Percentiles rank a stretch among this genome's conserved stretches.
Evolutionary conservation across 2,329 filamentous ascomycete genomes (phyloP).

Genomic region (Pseudogymnoascus sp.): DNA sequence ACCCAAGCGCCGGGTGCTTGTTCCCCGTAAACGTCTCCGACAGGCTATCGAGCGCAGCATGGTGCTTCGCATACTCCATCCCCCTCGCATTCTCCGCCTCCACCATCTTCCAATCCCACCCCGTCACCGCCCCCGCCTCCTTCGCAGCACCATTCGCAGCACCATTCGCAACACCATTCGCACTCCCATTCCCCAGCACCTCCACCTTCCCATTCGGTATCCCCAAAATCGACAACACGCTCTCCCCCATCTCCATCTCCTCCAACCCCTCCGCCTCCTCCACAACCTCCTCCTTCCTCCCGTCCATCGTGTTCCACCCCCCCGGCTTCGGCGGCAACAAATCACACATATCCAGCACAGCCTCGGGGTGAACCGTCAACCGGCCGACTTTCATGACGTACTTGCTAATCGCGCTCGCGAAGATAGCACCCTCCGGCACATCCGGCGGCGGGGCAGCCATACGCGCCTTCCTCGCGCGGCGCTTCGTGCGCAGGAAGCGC

Average conservation of each 20-base stretch:
- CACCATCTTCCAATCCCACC: slow-evolving; percentile 52
- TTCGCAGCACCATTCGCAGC: not conserved
- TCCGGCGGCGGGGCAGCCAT: slow-evolving; percentile 27
- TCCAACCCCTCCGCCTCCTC: slow-evolving; percentile 13
- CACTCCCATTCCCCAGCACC: slow-evolving; percentile 13
- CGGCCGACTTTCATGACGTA: slow-evolving; percentile 79
- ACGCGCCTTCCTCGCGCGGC: slow-evolving; percentile 32
- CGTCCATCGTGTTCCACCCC: slow-evolving; percentile 44
- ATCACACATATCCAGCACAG: slow-evolving; percentile 62
- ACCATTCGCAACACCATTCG: slow-evolving; percentile 11
- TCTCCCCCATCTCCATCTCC: slow-evolving; percentile 1
- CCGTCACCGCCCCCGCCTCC: not conserved
- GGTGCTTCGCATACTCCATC: slow-evolving; percentile 47
- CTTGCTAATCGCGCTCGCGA: slow-evolving; percentile 68
- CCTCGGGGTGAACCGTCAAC: slow-evolving; percentile 75
- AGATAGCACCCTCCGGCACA: slow-evolving; percentile 55
- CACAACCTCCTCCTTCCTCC: slow-evolving; percentile 23
- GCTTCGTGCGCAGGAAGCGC: slow-evolving; percentile 23
- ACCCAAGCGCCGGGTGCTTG: slow-evolving; percentile 26
- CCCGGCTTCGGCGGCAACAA: slow-evolving; percentile 68
- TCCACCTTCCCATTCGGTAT: not conserved
- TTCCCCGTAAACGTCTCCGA: slow-evolving; percentile 31
- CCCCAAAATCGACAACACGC: slow-evolving; percentile 3
- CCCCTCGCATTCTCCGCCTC: slow-evolving; percentile 50
- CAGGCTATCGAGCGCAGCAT: slow-evolving; percentile 49